A percentile compares a stretch with the other conserved stretches of the same genome.
Evolutionary conservation across 495 filamentous ascomycete genomes (phyloP).

Genomic region (Darksidea phi): DNA sequence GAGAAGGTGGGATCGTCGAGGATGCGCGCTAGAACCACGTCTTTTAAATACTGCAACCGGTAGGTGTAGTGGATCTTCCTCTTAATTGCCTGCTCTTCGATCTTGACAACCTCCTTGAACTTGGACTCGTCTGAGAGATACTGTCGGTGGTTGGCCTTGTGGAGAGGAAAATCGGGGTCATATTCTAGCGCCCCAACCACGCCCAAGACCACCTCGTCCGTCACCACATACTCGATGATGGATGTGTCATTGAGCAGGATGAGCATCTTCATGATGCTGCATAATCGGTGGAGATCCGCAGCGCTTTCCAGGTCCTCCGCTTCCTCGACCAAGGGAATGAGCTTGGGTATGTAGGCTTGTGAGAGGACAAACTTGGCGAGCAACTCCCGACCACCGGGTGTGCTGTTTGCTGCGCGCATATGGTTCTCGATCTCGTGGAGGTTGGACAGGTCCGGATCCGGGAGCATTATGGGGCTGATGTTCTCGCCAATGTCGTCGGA

Average conservation of each 20-base stretch:
- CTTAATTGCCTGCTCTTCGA: slow-evolving; percentile 73
- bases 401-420: slow-evolving; percentile 72
- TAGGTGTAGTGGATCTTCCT: slow-evolving; percentile 96
- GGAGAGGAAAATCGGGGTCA: slow-evolving; percentile 96
- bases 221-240: slow-evolving; percentile 91
- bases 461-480: slow-evolving; percentile 69
- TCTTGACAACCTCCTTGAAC: slow-evolving; percentile 94
- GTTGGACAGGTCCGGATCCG: slow-evolving; percentile 72
- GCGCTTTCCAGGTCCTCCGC: slow-evolving; percentile 91
- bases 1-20: slow-evolving; percentile 97
- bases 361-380: slow-evolving; percentile 80
- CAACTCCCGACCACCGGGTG: slow-evolving; percentile 77
- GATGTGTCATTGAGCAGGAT: slow-evolving; percentile 90
- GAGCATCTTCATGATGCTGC: slow-evolving; percentile 96
- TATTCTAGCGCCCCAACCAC: slow-evolving; percentile 97
- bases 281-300: slow-evolving; percentile 80
- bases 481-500: slow-evolving; percentile 81
- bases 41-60: slow-evolving; percentile 95
- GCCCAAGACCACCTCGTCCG: slow-evolving; percentile 82
- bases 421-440: slow-evolving; percentile 77
- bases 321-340: slow-evolving; percentile 77
- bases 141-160: slow-evolving; percentile 95
- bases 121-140: slow-evolving; percentile 84
- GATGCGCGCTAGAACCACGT: slow-evolving; percentile 93
- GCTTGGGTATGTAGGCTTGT: slow-evolving; percentile 82